Evolutionary conservation across 169 alveolate species (phyloP), one percentile per base, ranked within the genome.

Genomic region (Cryptosporidium canis): DNA sequence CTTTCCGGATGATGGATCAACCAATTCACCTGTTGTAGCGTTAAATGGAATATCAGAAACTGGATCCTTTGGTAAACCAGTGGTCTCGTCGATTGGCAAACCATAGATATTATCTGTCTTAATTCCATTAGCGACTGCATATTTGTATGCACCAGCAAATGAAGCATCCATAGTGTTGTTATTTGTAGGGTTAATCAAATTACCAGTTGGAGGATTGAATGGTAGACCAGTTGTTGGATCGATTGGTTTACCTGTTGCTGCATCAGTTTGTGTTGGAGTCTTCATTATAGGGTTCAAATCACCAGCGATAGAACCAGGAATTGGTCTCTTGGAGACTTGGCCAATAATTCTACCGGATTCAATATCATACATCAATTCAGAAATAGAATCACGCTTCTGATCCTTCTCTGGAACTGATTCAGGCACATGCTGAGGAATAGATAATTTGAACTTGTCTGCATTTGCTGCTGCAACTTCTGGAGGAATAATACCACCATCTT

Each of bases 221-320:
- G 87, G 87, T 39, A 77, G 8, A 61, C 87, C 87, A 11, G 87
- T 77, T 41, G 87, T 41, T 55, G 87, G 87, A 35, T 77, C 87
- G 39, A 77, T 77, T 56, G 87, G 87, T 12, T 77, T 77, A 39
- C 87, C 87, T 8, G 70, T 77, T 12, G 37, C 21, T 11, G 27
- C 11, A 29, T 61, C 70, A 21, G 87, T 77, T 58, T 77, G 87
- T 43, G 41, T 21, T 39, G 87, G 87, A 14, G 87, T 77, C 48
- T 18, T 33, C 45, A 39, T 11, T 27, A 77, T 27, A 8, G 87
- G 70, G 53, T 77, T 77, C 27, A 77, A 41, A 9, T 43, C 72
- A 61, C 77, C 70, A 43, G 87, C 87, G 18, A 77, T 61, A 27
- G 87, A 77, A 56, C 87, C 87, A 41, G 72, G 53, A 24, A 77